These are phyloP conservation scores for Odontarrhena argentea DNA, from an alignment of 345 rosid species.

Conservation along the genomic window DNA sequence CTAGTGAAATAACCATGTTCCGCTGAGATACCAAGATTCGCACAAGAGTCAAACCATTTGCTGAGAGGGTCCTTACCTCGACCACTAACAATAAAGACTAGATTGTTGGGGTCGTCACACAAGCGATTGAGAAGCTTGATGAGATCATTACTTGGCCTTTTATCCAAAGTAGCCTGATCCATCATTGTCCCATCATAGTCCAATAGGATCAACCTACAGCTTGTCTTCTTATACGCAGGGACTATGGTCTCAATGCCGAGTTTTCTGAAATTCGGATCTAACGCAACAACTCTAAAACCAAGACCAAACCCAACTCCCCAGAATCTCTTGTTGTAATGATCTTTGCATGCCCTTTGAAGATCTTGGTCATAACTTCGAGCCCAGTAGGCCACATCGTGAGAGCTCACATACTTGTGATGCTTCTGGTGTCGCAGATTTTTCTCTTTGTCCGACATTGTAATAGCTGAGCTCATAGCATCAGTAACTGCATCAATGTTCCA, in stretches of 20 bases:
- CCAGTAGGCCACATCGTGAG: conserved; percentile 84
- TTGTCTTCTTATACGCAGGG: conserved; percentile 55
- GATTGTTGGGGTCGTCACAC: conserved; percentile 70
- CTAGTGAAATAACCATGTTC: conserved; percentile 84
- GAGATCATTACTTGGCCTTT: conserved; percentile 57
- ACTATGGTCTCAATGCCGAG: conserved; percentile 55
- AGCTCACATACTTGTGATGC: conserved; percentile 79
- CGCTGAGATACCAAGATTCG: conserved; percentile 72
- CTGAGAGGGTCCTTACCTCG: conserved; percentile 72
- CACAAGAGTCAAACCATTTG: conserved; percentile 72
- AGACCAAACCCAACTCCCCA: conserved; percentile 81
- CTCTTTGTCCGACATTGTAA: conserved; percentile 52
- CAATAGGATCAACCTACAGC: conserved; percentile 66
- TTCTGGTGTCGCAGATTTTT: conserved; percentile 74
- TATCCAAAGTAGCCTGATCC: conserved; percentile 56
- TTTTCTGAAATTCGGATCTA: conserved; percentile 69
- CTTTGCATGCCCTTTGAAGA: conserved; percentile 73
- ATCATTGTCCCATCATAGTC: conserved; percentile 88
- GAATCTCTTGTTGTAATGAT: conserved; percentile 66
- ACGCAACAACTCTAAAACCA: conserved; percentile 67
- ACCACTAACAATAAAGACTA: conserved; percentile 81
- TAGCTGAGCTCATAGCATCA: conserved; percentile 61
- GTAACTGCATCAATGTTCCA: conserved; percentile 73
- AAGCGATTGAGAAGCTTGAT: conserved; percentile 58
- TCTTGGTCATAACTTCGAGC: conserved; percentile 74